phyloP scores from a whole-genome alignment of 2,329 filamentous ascomycete species.

The Sordariomycetes sp. region DNA sequence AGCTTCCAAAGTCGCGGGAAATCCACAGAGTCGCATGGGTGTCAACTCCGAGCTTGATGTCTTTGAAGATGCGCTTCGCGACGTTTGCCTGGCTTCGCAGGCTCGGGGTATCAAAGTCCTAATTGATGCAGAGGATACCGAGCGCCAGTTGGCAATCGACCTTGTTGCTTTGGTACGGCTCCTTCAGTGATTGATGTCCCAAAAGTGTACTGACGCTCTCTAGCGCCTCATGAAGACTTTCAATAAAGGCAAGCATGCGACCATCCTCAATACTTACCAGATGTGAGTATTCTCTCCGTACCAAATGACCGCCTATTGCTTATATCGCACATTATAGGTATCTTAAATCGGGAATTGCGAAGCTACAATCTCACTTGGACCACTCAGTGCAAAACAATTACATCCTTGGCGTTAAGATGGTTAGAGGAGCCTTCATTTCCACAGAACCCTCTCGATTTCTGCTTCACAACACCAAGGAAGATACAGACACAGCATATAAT shows the following conservation, averaged over 20 bases:
- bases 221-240: not conserved
- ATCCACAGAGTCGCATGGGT: not conserved
- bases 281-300: not conserved
- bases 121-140: not conserved
- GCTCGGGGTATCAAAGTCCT: not conserved
- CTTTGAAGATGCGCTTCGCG: not conserved
- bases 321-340: not conserved
- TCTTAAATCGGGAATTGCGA: not conserved
- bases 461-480: not conserved
- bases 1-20: not conserved
- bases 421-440: not conserved
- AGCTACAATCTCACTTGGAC: not conserved
- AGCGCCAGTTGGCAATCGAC: not conserved
- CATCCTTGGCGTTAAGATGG: not conserved
- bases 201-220: not conserved
- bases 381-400: not conserved
- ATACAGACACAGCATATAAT: not conserved
- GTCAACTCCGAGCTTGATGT: not conserved
- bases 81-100: not conserved
- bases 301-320: not conserved
- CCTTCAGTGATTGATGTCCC: not conserved
- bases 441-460: not conserved
- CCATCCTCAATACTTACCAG: not conserved
- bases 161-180: not conserved
- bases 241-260: not conserved